Percentiles rank a stretch among this genome's conserved stretches.
These are phyloP conservation scores for Psophocarpus tetragonolobus DNA, from an alignment of 306 rosid species.

Conservation along the genomic window DNA sequence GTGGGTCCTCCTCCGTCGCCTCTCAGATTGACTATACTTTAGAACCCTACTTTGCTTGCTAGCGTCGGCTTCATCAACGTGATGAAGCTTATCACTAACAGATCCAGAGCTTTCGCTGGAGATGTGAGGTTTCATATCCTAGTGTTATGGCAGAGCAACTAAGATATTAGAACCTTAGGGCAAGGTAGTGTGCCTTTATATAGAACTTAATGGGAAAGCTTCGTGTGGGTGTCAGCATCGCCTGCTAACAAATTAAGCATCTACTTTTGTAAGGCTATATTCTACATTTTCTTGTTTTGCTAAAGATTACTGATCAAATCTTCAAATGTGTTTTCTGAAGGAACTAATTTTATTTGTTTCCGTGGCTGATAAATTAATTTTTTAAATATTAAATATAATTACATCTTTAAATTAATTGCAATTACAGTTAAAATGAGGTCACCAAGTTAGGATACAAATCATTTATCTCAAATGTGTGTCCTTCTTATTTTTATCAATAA, in stretches of 20 bases:
- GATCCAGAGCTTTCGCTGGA: slow-evolving; percentile 37
- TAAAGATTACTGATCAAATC: no score
- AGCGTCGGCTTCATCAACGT: slow-evolving; percentile 18
- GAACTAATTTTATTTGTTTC: no score
- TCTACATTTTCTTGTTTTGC: no score
- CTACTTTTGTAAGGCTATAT: no score
- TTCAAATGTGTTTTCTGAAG: no score
- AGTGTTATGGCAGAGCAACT: neutral
- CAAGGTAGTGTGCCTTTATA: slow-evolving; percentile 23
- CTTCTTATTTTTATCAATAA: no score
- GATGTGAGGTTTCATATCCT: slow-evolving; percentile 39
- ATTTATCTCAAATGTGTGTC: no score
- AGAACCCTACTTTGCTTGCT: slow-evolving; percentile 28
- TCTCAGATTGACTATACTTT: slow-evolving; percentile 10
- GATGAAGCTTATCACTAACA: slow-evolving; percentile 36
- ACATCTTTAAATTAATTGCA: neutral
- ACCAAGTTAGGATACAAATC: no score
- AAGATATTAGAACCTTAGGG: slow-evolving; percentile 27
- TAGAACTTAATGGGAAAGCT: neutral
- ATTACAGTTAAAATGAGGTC: neutral
- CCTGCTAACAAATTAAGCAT: neutral
- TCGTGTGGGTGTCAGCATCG: neutral
- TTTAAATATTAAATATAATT: neutral
- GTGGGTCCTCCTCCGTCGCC: slow-evolving; percentile 31
- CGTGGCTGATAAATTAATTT: no score